Evolutionary conservation across 176 grass and related monocot genomes (phyloP).

Genomic region (Musa acuminata): DNA sequence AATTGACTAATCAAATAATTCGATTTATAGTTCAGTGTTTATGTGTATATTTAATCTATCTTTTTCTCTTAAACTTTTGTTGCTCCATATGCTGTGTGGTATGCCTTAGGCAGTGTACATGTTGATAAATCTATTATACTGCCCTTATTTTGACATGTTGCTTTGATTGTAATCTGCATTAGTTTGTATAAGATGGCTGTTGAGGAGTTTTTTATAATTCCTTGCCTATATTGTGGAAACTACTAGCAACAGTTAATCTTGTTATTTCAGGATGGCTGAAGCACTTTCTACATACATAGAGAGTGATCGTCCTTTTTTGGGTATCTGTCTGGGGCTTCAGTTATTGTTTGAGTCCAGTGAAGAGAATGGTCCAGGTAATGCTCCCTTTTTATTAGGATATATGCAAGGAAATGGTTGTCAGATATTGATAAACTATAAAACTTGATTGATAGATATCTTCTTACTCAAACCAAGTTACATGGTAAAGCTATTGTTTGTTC

Average conservation of each 20-base stretch:
- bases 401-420: neutral
- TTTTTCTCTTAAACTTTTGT: neutral
- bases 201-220: neutral
- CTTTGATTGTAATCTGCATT: neutral
- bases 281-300: constrained; percentile 68
- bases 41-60: neutral
- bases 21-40: neutral
- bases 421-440: neutral
- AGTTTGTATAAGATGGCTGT: neutral
- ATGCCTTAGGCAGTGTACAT: no score
- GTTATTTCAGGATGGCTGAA: constrained; percentile 46
- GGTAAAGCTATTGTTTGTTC: neutral
- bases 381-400: neutral
- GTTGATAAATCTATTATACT: no score
- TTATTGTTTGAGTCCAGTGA: constrained; percentile 88
- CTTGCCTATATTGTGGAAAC: neutral
- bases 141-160: neutral
- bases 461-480: neutral
- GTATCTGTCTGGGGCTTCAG: constrained; percentile 93
- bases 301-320: constrained; percentile 78
- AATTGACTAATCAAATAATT: neutral
- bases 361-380: constrained; percentile 72
- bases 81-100: no score
- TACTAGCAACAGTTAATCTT: neutral
- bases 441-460: neutral